Evolutionary conservation across 768 basidiomycete species (phyloP), one percentile per base, ranked within the genome.

Genomic region (Termitomyces sp.): DNA sequence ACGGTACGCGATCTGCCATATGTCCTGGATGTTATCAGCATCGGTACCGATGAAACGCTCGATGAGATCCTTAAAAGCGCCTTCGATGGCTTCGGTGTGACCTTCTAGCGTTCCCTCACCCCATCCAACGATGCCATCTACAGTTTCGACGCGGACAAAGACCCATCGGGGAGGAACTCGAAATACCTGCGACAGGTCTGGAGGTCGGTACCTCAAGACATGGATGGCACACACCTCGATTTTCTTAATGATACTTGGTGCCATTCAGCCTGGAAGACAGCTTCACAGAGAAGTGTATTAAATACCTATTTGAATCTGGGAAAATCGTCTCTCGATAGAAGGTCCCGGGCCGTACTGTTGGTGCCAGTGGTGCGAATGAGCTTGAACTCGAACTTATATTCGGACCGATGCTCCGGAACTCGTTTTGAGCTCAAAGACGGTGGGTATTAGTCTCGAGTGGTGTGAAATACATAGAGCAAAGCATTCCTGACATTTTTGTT

Each of bases 41-140:
- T 85, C 78, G 70, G 76, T 79, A 27, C 84, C 83, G 5, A 81
- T 63, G 63, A 88, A 85, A 25, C 83, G 76, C 54, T 80, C 73
- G 9, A 72, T 67, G n/a, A 90, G 74, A 60, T 87, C 85, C 22
- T 68, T 60, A 59, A 81, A 76, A 15, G 85, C 83, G 25, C 87
- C 87, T 66, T 88, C 84, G 18, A 90, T 76, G 11, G 88, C 85
- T 67, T 90, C 86, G 6, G 85, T 85, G 64, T 89, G 87, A 7
- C 83, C 80, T 66, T 88, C 89, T 2, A 90, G 77, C 0, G 86
- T 88, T 25, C 76, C 83, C 66, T 89, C 88, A 11, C 88, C 88
- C 86, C 88, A 89, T 31, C 88, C 87, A 27, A 88, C 76, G 23
- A 83, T 66, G 0, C 83, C 85, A 40, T 82, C 77, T 5, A 75